Evolutionary conservation across 2,329 filamentous ascomycete genomes (phyloP).

Genomic region (Penicillium thymicola): DNA sequence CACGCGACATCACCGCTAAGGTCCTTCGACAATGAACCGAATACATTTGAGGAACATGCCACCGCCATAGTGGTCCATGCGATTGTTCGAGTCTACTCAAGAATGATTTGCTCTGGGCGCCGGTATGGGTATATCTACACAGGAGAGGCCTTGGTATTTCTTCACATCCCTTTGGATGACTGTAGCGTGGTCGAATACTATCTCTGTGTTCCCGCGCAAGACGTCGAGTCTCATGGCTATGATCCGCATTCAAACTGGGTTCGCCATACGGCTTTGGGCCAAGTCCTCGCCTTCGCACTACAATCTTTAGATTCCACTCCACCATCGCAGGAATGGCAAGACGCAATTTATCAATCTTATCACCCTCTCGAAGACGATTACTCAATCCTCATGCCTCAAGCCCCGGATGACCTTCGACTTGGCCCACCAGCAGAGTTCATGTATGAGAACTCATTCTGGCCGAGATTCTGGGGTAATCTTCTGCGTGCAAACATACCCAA

Average conservation of each 20-base stretch:
- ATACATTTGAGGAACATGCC: conserved; percentile 26
- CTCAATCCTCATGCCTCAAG: background rate
- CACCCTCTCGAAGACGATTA: background rate
- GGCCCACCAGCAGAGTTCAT: background rate
- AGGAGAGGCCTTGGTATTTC: conserved; percentile 32
- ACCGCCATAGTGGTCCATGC: conserved; percentile 25
- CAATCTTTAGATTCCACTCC: background rate
- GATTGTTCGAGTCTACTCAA: conserved; percentile 30
- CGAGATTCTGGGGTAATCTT: background rate
- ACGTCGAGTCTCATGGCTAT: conserved; percentile 16
- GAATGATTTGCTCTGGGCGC: conserved; percentile 27
- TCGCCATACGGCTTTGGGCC: background rate
- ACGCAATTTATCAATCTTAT: background rate
- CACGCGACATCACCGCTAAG: conserved; percentile 25
- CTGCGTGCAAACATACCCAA: conserved; percentile 5
- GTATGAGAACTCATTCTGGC: background rate
- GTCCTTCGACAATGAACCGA: conserved; percentile 24
- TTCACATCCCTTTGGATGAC: conserved; percentile 24
- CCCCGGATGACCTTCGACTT: background rate
- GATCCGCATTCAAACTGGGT: background rate
- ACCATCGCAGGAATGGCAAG: background rate
- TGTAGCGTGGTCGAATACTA: conserved; percentile 24
- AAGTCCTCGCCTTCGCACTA: background rate
- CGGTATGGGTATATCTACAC: conserved; percentile 30
- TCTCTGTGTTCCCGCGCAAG: conserved; percentile 26